These are phyloP conservation scores for Saxophila tyrrhenica DNA, from an alignment of 495 filamentous ascomycete species.

Conservation along the genomic window DNA sequence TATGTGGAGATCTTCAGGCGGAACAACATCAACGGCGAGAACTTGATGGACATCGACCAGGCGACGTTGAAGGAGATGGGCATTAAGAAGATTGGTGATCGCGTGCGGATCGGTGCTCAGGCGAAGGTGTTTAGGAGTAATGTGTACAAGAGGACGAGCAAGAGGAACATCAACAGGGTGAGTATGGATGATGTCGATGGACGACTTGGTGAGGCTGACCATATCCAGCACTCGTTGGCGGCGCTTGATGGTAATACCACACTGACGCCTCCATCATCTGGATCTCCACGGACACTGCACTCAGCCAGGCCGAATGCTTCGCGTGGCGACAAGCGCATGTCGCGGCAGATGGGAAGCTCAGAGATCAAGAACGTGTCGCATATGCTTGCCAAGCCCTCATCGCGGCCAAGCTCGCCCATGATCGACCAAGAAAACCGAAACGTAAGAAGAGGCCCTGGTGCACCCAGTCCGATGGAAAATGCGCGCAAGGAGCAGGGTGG, in stretches of 20 bases:
- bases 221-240: slow-evolving; percentile 55
- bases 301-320: slow-evolving; percentile 39
- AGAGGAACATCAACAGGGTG: slow-evolving; percentile 65
- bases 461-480: slow-evolving; percentile 39
- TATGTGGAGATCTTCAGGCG: slow-evolving; percentile 85
- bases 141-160: slow-evolving; percentile 70
- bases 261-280: slow-evolving; percentile 52
- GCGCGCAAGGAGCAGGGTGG: slow-evolving; percentile 39
- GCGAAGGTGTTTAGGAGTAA: slow-evolving; percentile 82
- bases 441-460: neutral
- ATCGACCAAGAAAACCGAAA: slow-evolving; percentile 37
- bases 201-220: slow-evolving; percentile 18
- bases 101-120: slow-evolving; percentile 84
- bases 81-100: slow-evolving; percentile 93
- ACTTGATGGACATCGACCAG: slow-evolving; percentile 93
- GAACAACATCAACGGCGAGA: slow-evolving; percentile 95
- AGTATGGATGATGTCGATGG: slow-evolving; percentile 22
- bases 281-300: slow-evolving; percentile 52
- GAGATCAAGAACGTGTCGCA: slow-evolving; percentile 29
- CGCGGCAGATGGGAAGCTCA: slow-evolving; percentile 40
- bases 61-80: slow-evolving; percentile 94
- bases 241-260: slow-evolving; percentile 44
- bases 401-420: slow-evolving; percentile 62
- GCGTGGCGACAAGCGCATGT: slow-evolving; percentile 60
- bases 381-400: slow-evolving; percentile 40